Evolutionary conservation across 257 asterid species (phyloP).

Genomic region (Scutellaria galericulata): DNA sequence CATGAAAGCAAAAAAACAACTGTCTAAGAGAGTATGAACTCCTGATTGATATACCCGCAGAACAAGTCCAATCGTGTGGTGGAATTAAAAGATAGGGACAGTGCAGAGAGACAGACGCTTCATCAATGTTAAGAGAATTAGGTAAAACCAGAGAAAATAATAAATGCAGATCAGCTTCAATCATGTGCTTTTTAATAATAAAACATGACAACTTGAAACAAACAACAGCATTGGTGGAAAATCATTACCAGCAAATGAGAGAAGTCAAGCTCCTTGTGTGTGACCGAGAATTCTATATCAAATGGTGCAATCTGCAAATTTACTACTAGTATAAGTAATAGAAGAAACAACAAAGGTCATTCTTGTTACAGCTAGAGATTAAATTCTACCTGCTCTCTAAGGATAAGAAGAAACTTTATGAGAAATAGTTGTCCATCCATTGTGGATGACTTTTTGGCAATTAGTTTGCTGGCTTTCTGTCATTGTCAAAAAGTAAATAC

Average conservation of each 20-base stretch:
- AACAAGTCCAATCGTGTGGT: conserved; percentile 16
- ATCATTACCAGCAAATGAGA: conserved; percentile 91
- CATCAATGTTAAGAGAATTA: too few species aligned
- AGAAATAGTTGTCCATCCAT: conserved; percentile 98
- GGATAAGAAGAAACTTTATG: conserved; percentile 91
- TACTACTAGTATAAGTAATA: conserved; percentile 39
- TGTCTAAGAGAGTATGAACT: conserved; percentile 4
- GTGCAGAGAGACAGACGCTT: conserved; percentile 5
- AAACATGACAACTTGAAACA: conserved; percentile 25
- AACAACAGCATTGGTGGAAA: conserved; percentile 28
- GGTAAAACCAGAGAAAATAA: too few species aligned
- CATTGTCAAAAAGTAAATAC: conserved; percentile 35
- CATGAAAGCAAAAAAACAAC: conserved; percentile 5
- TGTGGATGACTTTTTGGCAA: conserved; percentile 69
- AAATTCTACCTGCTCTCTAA: conserved; percentile 84
- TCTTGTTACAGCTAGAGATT: conserved; percentile 27
- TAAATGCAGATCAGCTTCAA: too few species aligned
- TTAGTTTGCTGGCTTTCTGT: conserved; percentile 94
- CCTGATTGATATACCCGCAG: conserved; percentile 4
- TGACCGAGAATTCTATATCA: conserved; percentile 95
- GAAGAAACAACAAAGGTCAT: conserved; percentile 21
- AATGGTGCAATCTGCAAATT: conserved; percentile 94
- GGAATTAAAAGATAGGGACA: conserved; percentile 24
- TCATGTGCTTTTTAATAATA: conserved; percentile 24
- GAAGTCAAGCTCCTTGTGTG: conserved; percentile 99